These are phyloP conservation scores for Diplocarpon rosae DNA, from an alignment of 2,329 filamentous ascomycete genomes.

Conservation along the genomic window DNA sequence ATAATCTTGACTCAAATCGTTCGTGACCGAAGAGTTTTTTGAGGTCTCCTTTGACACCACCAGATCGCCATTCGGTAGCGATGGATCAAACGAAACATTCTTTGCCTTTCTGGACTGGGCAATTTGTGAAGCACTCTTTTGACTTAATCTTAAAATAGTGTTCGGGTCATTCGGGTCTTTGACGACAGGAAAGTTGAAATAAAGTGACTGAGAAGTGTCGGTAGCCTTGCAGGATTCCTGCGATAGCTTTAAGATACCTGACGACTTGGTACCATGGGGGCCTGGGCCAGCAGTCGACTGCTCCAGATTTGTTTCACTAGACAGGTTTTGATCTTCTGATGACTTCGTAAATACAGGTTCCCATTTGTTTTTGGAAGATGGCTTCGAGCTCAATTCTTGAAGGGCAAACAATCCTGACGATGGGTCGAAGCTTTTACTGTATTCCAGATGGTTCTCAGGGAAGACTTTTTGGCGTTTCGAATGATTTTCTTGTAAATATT, in stretches of 20 bases:
- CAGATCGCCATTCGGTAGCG: conserved; percentile 4
- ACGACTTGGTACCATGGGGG: conserved; percentile 17
- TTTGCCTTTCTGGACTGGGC: conserved; percentile 31
- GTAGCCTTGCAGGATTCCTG: conserved; percentile 31
- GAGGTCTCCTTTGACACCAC: background rate
- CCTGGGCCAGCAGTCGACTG: background rate
- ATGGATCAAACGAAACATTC: conserved; percentile 28
- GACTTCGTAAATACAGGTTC: too few species aligned
- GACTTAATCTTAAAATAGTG: conserved; percentile 55
- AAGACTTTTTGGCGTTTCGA: background rate
- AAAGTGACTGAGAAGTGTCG: conserved; percentile 28
- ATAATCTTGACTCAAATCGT: background rate
- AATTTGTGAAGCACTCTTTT: conserved; percentile 46
- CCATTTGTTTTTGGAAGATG: too few species aligned
- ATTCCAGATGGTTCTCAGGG: background rate
- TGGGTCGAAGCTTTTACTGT: background rate
- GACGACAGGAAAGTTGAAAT: conserved; percentile 60
- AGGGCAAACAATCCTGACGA: background rate
- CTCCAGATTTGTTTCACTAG: background rate
- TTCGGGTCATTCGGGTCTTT: conserved; percentile 61
- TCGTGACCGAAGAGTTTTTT: background rate
- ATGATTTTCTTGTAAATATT: background rate
- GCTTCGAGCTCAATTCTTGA: too few species aligned
- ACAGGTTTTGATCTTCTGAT: background rate
- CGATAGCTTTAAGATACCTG: conserved; percentile 17